Conservation (phyloP, 148 eudicot species). For the Chenopodium berlandieri region DNA sequence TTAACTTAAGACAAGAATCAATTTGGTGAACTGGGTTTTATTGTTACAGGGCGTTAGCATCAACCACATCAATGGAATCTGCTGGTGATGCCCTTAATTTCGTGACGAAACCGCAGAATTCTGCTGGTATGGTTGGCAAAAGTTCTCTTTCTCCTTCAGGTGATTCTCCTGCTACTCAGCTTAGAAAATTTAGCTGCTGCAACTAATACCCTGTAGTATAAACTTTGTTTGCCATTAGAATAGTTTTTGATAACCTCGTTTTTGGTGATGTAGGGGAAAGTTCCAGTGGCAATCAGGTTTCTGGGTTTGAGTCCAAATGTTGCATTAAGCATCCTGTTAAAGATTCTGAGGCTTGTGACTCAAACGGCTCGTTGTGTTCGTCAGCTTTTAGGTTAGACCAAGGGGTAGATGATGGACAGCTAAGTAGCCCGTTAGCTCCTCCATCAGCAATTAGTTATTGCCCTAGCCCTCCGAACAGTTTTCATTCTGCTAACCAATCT, state of each 20-base stretch:
- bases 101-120: constrained; percentile 27
- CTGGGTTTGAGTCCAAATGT: constrained; percentile 35
- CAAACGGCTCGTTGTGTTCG: constrained; percentile 30
- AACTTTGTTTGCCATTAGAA: constrained; percentile 12
- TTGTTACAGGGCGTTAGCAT: constrained; percentile 33
- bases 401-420: constrained; percentile 23
- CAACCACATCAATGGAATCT: constrained; percentile 34
- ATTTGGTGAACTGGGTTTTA: constrained; percentile 35
- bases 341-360: constrained; percentile 33
- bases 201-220: background rate
- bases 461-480: constrained; percentile 75
- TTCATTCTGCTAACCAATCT: constrained; percentile 62
- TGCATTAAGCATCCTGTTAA: constrained; percentile 31
- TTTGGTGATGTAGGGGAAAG: constrained; percentile 24
- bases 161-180: constrained; percentile 29
- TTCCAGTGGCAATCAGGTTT: constrained; percentile 30
- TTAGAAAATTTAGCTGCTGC: constrained; percentile 20
- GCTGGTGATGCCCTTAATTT: constrained; percentile 46
- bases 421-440: constrained; percentile 27
- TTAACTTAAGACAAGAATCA: constrained; percentile 19
- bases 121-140: constrained; percentile 21
- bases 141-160: constrained; percentile 27
- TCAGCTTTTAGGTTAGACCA: constrained; percentile 18
- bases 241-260: background rate
- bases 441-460: constrained; percentile 37